A percentile compares a stretch with the other conserved stretches of the same genome.
Evolutionary conservation across 2,329 filamentous ascomycete species (phyloP).

Genomic region (Colletotrichum magnum): DNA sequence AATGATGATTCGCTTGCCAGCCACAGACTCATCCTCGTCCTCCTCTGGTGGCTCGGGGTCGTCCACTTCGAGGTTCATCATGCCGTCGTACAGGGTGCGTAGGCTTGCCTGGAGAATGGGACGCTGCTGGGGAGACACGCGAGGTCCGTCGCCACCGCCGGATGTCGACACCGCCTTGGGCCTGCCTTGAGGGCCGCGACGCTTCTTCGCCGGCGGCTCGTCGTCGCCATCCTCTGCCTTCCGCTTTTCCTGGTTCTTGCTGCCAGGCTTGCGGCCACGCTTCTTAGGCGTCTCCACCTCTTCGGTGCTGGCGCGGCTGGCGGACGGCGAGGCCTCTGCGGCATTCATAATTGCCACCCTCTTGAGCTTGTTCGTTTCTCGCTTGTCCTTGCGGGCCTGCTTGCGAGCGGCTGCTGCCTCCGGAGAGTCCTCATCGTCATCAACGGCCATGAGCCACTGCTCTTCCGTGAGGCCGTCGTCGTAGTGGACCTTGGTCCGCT

Average conservation of each 20-base stretch:
- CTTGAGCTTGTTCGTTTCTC: constrained; percentile 82
- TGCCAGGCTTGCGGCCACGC: constrained; percentile 84
- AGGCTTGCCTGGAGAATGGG: constrained; percentile 84
- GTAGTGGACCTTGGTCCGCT: constrained; percentile 94
- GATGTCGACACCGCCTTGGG: constrained; percentile 62
- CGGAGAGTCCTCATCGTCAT: constrained; percentile 94
- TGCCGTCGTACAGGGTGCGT: constrained; percentile 80
- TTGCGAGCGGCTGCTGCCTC: constrained; percentile 95
- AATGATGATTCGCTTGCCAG: constrained; percentile 83
- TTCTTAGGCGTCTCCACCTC: constrained; percentile 82
- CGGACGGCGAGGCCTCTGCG: constrained; percentile 79
- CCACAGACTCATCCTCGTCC: constrained; percentile 70
- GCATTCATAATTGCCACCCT: constrained; percentile 52
- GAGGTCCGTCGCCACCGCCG: constrained; percentile 52
- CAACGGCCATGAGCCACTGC: constrained; percentile 98
- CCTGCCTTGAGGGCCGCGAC: constrained; percentile 78
- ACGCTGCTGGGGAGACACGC: constrained; percentile 78
- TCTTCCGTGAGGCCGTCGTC: constrained; percentile 98
- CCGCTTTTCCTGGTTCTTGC: constrained; percentile 82
- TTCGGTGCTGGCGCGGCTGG: constrained; percentile 88
- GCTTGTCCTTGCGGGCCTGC: constrained; percentile 85
- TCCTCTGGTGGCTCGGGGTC: constrained; percentile 71
- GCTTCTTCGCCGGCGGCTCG: constrained; percentile 84
- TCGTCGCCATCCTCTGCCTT: constrained; percentile 87
- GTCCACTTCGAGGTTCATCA: constrained; percentile 89